Evolutionary conservation across 2,329 filamentous ascomycete species (phyloP).

Genomic region (Cytospora mali): DNA sequence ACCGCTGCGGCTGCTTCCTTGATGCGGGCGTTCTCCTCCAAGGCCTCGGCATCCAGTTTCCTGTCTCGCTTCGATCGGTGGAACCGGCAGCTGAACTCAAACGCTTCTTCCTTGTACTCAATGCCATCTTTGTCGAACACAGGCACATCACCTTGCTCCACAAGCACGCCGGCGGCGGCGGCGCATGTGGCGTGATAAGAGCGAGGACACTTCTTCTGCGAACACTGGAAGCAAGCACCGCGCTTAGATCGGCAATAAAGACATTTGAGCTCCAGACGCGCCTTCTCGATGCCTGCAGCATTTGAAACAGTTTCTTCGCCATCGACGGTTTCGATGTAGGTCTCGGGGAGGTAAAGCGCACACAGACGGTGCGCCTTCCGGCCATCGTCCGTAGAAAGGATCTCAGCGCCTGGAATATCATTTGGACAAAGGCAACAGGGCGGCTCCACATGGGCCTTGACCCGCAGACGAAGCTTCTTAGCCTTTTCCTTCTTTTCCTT

Average conservation of each 20-base stretch:
- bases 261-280: conserved; percentile 88
- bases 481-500: conserved; percentile 57
- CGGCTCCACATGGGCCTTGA: conserved; percentile 71
- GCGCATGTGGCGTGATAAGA: conserved; percentile 96
- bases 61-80: conserved; percentile 87
- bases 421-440: conserved; percentile 94
- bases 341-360: conserved; percentile 89
- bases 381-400: conserved; percentile 87
- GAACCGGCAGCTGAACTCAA: conserved; percentile 93
- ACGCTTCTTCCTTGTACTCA: conserved; percentile 88
- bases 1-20: conserved; percentile 69
- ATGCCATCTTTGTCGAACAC: conserved; percentile 89
- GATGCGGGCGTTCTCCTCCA: conserved; percentile 73
- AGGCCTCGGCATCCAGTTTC: conserved; percentile 66
- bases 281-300: conserved; percentile 79
- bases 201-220: conserved; percentile 88
- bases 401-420: conserved; percentile 75
- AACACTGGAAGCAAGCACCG: conserved; percentile 97
- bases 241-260: conserved; percentile 92
- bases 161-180: conserved; percentile 85
- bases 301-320: conserved; percentile 77
- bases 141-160: conserved; percentile 83
- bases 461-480: conserved; percentile 77
- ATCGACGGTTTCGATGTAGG: conserved; percentile 74
- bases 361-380: conserved; percentile 86